phyloP scores from a whole-genome alignment of 768 basidiomycete species.

The Leucocoprinus sp. region DNA sequence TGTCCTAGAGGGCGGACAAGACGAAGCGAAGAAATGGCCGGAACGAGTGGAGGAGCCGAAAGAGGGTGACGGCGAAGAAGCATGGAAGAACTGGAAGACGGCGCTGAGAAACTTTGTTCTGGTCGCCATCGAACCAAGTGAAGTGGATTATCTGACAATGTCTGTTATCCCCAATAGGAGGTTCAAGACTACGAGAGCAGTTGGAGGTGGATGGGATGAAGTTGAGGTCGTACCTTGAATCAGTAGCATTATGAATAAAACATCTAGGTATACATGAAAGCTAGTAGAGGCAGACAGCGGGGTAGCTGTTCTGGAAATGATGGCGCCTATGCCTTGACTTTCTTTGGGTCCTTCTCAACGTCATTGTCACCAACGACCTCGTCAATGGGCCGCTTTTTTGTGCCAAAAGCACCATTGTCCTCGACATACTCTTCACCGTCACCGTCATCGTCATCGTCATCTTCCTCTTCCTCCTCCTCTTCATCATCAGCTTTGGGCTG shows the following conservation, averaged over 20 bases:
- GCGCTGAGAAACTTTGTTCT: slow-evolving; percentile 66
- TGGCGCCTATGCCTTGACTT: slow-evolving; percentile 9
- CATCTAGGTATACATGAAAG: slow-evolving; percentile 6
- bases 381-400: slow-evolving; percentile 8
- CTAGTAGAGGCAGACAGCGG: too few species aligned
- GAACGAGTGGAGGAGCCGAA: slow-evolving; percentile 39
- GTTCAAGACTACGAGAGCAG: slow-evolving; percentile 26
- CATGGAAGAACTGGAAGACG: slow-evolving; percentile 36
- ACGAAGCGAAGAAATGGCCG: slow-evolving; percentile 60
- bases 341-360: slow-evolving; percentile 10
- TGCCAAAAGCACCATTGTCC: background rate
- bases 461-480: background rate
- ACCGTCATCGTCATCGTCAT: slow-evolving; percentile 6
- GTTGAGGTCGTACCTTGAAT: slow-evolving; percentile 55
- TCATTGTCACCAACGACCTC: slow-evolving; percentile 5
- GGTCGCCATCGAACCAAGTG: slow-evolving; percentile 59
- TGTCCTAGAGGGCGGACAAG: slow-evolving; percentile 39
- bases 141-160: slow-evolving; percentile 65
- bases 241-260: slow-evolving; percentile 5
- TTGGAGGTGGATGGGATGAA: slow-evolving; percentile 45
- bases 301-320: too few species aligned
- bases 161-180: slow-evolving; percentile 48
- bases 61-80: slow-evolving; percentile 30
- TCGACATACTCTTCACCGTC: slow-evolving; percentile 5
- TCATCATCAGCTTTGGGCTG: slow-evolving; percentile 3